These are phyloP conservation scores for Fraxinus cuspidata DNA, from an alignment of 257 asterid genomes.

Conservation along the genomic window DNA sequence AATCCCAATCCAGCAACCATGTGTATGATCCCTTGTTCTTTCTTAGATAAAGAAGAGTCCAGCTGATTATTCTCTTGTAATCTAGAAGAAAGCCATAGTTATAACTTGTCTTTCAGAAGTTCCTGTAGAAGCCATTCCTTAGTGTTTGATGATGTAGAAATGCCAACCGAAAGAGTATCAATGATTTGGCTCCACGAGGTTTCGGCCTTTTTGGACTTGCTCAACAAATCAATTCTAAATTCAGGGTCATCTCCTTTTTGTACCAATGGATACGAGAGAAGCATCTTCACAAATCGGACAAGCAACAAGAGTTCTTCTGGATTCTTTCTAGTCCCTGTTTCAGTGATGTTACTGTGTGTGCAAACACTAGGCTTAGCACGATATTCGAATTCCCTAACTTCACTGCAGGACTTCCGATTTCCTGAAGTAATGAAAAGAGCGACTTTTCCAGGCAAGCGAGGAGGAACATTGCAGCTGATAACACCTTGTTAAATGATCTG, in stretches of 20 bases:
- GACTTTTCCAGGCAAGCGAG: constrained; percentile 71
- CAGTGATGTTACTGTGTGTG: constrained; percentile 43
- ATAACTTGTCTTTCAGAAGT: constrained; percentile 80
- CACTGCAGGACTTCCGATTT: constrained; percentile 86
- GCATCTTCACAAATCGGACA: constrained; percentile 78
- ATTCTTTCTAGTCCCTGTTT: constrained; percentile 46
- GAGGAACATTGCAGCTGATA: constrained; percentile 79
- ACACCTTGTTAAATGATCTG: constrained; percentile 86
- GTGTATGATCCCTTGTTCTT: constrained; percentile 94
- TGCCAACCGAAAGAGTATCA: constrained; percentile 60
- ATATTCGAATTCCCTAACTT: constrained; percentile 83
- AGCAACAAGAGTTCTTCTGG: constrained; percentile 73
- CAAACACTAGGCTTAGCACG: constrained; percentile 51
- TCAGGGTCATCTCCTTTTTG: constrained; percentile 44
- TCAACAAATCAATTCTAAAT: constrained; percentile 46
- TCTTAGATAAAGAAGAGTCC: constrained; percentile 58
- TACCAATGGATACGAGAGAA: constrained; percentile 48
- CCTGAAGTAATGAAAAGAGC: constrained; percentile 70
- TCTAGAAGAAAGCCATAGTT: constrained; percentile 70
- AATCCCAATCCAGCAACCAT: constrained; percentile 89
- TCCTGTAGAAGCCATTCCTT: constrained; percentile 84
- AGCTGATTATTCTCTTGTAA: constrained; percentile 35
- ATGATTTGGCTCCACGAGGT: constrained; percentile 71
- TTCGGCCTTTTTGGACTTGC: constrained; percentile 49
- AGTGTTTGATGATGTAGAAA: constrained; percentile 54